A percentile compares a stretch with the other conserved stretches of the same genome.
These are phyloP conservation scores for Ormosia emarginata DNA, from an alignment of 306 rosid species.

Conservation along the genomic window DNA sequence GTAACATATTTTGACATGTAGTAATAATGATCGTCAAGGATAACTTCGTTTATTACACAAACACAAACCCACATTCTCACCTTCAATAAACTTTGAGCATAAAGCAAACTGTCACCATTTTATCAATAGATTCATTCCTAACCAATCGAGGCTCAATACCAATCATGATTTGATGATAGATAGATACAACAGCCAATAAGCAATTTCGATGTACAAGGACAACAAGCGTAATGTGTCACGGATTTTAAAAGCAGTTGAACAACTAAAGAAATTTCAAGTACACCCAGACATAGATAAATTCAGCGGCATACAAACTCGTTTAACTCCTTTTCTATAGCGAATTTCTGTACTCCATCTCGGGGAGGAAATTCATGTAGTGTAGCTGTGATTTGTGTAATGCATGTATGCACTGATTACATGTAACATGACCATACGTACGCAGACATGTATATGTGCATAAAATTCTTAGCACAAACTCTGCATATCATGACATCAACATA, in stretches of 20 bases:
- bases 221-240: background rate
- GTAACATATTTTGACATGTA: background rate
- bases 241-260: background rate
- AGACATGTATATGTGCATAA: background rate
- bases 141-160: background rate
- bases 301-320: background rate
- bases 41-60: background rate
- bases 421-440: background rate
- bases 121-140: background rate
- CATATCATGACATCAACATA: constrained; percentile 22
- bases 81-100: background rate
- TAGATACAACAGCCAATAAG: background rate
- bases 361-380: background rate
- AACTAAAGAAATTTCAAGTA: background rate
- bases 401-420: background rate
- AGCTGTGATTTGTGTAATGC: background rate
- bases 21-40: background rate
- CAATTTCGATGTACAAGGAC: background rate
- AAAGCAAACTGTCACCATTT: background rate
- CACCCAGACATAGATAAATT: background rate
- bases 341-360: background rate
- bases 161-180: constrained; percentile 19
- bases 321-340: background rate
- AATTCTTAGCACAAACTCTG: background rate
- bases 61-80: background rate